These are phyloP conservation scores for Cyberlindnera mrakii DNA, from an alignment of 805 yeast species.

Conservation along the genomic window DNA sequence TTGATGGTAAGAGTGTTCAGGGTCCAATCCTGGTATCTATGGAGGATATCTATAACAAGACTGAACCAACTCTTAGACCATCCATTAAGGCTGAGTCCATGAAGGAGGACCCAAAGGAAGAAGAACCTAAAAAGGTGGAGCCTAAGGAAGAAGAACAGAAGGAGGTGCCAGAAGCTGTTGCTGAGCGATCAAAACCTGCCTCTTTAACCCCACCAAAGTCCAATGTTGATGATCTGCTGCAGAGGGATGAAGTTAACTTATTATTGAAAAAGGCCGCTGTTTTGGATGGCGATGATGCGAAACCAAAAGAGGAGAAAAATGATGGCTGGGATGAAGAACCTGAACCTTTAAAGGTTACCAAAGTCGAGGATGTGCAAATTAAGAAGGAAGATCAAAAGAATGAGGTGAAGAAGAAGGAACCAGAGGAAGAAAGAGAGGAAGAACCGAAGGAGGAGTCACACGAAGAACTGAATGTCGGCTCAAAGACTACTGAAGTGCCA, in stretches of 20 bases:
- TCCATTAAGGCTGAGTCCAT: conserved; percentile 27
- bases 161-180: conserved; percentile 17
- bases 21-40: conserved; percentile 78
- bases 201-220: conserved; percentile 32
- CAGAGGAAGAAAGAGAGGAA: conserved; percentile 6
- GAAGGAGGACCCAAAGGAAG: conserved; percentile 12
- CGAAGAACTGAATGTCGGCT: conserved; percentile 7
- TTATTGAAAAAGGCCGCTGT: conserved; percentile 42
- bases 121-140: conserved; percentile 18
- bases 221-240: conserved; percentile 42
- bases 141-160: conserved; percentile 17
- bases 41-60: conserved; percentile 76
- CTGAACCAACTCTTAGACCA: conserved; percentile 41
- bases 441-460: conserved; percentile 12
- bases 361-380: neutral
- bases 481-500: conserved; percentile 11
- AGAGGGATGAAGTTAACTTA: conserved; percentile 40
- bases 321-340: conserved; percentile 30
- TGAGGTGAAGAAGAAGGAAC: conserved; percentile 6
- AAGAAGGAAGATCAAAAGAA: neutral
- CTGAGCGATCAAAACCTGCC: conserved; percentile 11
- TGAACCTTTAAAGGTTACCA: conserved; percentile 5
- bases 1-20: conserved; percentile 67
- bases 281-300: conserved; percentile 32
- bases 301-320: conserved; percentile 11